Evolutionary conservation across 2,329 filamentous ascomycete species (phyloP), one percentile per base, ranked within the genome.

Genomic region (Huntiella bhutanensis): DNA sequence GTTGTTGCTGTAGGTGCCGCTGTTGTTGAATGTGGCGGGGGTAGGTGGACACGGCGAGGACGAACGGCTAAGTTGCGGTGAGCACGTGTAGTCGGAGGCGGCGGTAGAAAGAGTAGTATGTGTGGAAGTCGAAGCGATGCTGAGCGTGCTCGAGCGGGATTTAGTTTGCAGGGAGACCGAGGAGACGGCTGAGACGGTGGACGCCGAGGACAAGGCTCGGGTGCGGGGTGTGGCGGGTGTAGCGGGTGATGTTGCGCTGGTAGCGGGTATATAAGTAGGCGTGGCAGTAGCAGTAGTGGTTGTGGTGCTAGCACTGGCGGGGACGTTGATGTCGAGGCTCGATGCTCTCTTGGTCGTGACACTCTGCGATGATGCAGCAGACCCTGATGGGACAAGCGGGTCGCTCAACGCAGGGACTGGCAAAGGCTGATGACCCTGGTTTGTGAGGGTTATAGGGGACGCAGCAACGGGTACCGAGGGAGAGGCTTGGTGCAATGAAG

Each of bases 121-220:
- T 13, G 49, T 38, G 35, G 45, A 43, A 33, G 51, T 41, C 37
- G 54, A 57, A 45, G 46, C 46, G 36, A 46, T 48, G 46, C 50
- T 49, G 52, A 56, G 49, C 46, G 49, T 51, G 44, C 53, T 54
- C 50, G 52, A 48, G 48, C 54, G 51, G 45, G 51, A 47, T 37
- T 48, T 50, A 4, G 51, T 53, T 42, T 51, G 53, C 48, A 48
- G 52, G 50, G 50, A 52, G 46, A 51, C 50, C 46, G 56, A 52
- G 51, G 55, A 53, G 37, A 55, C 55, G 50, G 53, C 52, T 53
- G 54, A 47, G 55, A 56, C 44, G 54, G 43, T 37, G 19, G 53
- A 41, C 54, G 56, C 45, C 48, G 50, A 50, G 53, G 55, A 42
- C 50, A 50, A 51, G 22, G 49, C 49, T 43, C 45, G 49, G 49